Percentiles rank a stretch among this genome's conserved stretches.
Evolutionary conservation across 2,329 filamentous ascomycete genomes (phyloP).

Genomic region (Monosporascus ibericus): DNA sequence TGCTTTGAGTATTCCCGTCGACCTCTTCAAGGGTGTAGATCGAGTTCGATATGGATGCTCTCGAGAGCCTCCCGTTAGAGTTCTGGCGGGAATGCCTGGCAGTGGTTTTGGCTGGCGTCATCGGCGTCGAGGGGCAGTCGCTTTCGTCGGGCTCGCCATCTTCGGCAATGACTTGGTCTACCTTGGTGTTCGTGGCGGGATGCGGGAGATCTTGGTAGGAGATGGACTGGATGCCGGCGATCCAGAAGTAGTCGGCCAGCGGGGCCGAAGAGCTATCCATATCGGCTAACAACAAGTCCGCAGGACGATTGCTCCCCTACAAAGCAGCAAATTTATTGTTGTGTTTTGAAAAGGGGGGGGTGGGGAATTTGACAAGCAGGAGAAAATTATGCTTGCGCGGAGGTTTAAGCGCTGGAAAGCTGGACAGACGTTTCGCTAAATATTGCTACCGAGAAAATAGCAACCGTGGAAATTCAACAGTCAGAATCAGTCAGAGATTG

Average conservation of each 20-base stretch:
- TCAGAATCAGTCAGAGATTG: background rate
- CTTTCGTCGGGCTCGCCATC: conserved; percentile 51
- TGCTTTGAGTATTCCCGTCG: conserved; percentile 54
- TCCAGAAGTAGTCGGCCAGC: conserved; percentile 72
- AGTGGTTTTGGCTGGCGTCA: conserved; percentile 27
- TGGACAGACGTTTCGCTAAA: background rate
- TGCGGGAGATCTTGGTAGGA: conserved; percentile 52
- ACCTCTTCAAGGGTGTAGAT: conserved; percentile 51
- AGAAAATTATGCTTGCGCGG: too few species aligned
- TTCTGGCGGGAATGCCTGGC: conserved; percentile 57
- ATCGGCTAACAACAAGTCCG: conserved; percentile 27
- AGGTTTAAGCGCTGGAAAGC: too few species aligned
- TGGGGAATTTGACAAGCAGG: too few species aligned
- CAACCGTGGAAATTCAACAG: background rate
- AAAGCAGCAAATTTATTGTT: too few species aligned
- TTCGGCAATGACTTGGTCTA: conserved; percentile 57
- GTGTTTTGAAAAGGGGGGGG: too few species aligned
- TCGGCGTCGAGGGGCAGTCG: conserved; percentile 22
- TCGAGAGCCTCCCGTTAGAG: conserved; percentile 54
- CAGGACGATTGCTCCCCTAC: background rate
- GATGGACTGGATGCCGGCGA: conserved; percentile 63
- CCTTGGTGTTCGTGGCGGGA: conserved; percentile 30
- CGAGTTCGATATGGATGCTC: conserved; percentile 43
- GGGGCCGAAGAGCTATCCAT: conserved; percentile 59
- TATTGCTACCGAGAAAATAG: background rate